phyloP scores from a whole-genome alignment of 108 stramenopile genomes.

The Skeletonema marinoi region DNA sequence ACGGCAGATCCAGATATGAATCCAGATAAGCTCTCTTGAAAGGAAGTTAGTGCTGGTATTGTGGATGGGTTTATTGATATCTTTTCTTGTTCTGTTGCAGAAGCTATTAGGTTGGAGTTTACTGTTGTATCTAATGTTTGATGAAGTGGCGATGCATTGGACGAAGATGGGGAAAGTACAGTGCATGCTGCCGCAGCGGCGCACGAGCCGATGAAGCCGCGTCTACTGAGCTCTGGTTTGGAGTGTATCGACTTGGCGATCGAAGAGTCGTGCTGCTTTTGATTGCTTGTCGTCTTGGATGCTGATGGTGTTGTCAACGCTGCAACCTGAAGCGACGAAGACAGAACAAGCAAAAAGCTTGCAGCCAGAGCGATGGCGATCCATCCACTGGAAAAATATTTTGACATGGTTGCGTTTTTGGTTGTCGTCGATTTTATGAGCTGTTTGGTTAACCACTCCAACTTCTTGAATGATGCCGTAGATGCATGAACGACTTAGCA shows the following conservation, averaged over 20 bases:
- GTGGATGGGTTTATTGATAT: background rate
- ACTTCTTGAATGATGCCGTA: too few species aligned
- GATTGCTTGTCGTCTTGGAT: background rate
- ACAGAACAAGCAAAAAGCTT: background rate
- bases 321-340: background rate
- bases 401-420: background rate
- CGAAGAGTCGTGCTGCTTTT: background rate
- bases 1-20: conserved; percentile 73
- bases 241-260: background rate
- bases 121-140: background rate
- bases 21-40: conserved; percentile 81
- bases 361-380: background rate
- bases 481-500: too few species aligned
- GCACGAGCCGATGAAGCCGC: conserved; percentile 16
- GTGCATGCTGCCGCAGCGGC: background rate
- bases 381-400: background rate
- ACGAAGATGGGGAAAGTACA: background rate
- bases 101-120: background rate
- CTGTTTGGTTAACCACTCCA: too few species aligned
- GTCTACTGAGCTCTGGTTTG: background rate
- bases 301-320: background rate
- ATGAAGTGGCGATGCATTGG: conserved; percentile 5
- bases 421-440: background rate
- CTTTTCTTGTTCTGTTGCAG: background rate
- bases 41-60: conserved; percentile 8